Base-by-base conservation (phyloP, 257 asterid species). In the Solanum tarijense region DNA sequence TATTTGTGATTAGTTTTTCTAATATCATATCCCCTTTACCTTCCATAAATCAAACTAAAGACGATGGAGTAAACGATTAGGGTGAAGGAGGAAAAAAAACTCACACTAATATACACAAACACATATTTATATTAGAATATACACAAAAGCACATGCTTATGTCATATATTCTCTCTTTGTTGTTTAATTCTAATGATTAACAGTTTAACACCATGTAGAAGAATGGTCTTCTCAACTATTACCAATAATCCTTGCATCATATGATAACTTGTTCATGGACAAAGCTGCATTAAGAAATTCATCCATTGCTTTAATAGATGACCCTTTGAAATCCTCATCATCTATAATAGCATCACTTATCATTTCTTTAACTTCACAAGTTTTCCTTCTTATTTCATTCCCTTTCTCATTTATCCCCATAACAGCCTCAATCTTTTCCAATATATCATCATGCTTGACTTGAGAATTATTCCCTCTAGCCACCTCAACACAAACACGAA, bases 401-500 rank as follows among this genome's bases (percentile, higher is more conserved):
- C 38, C 38, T 35, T 35, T 35, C 38, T 35, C 38, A 35, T 35
- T 35, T 35, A 35, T 35, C 38, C 38, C 7, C 38, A 35, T 35
- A 35, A 5, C 38, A 35, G 1, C 38, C 38, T 35, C 38, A 35
- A 35, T 35, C 38, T 35, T 35, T 35, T 35, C 38, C 38, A 35
- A 35, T 35, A 35, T 35, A 35, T 35, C 38, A 35, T 35, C 38
- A 35, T 35, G 38, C 38, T 35, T 35, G 7, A 35, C 38, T 35
- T 35, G 38, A 35, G 38, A 92, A 69, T 72, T 71, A 38, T 84
- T 90, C 85, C 98, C 96, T 60, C 94, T 91, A 32, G 93, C 94
- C 5, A 94, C 93, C 86, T 92, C 95, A 46, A 92, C 89, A 55
- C 95, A 92, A 25, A 93, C 95, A 10, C 95, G 92, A 29, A 87